Percentiles rank a stretch among this genome's conserved stretches.
Conservation (phyloP, 331 rosid species). For the Acacia pycnantha region DNA sequence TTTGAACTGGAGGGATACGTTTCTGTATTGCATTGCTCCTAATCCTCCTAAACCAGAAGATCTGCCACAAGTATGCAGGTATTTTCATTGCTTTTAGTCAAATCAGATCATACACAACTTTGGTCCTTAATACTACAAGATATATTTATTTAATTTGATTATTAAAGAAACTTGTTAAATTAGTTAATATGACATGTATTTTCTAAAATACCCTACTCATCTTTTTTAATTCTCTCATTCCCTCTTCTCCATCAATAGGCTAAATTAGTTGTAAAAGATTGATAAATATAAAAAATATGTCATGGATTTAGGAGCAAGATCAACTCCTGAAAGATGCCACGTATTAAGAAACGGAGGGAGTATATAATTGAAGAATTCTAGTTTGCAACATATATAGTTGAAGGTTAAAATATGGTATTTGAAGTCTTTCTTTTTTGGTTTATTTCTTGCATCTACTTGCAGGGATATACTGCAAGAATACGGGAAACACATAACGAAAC, state of each 20-base stretch:
- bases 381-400: not conserved
- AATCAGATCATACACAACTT: not conserved
- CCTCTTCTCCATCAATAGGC: too few species aligned
- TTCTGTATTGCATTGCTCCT: constrained; percentile 32
- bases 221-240: too few species aligned
- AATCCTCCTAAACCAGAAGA: constrained; percentile 43
- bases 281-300: too few species aligned
- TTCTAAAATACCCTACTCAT: too few species aligned
- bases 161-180: too few species aligned
- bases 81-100: not conserved
- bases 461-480: constrained; percentile 39
- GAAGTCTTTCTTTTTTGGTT: not conserved
- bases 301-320: too few species aligned
- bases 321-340: too few species aligned
- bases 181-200: too few species aligned
- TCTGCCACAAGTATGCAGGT: constrained; percentile 50
- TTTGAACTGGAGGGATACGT: constrained; percentile 53
- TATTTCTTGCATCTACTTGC: not conserved
- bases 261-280: too few species aligned
- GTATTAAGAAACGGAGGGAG: too few species aligned
- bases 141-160: too few species aligned
- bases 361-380: not conserved
- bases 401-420: not conserved
- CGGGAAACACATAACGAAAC: constrained; percentile 29
- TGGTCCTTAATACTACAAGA: too few species aligned